Conservation (phyloP, 2,329 filamentous ascomycete species). For the Colletotrichum tanaceti region DNA sequence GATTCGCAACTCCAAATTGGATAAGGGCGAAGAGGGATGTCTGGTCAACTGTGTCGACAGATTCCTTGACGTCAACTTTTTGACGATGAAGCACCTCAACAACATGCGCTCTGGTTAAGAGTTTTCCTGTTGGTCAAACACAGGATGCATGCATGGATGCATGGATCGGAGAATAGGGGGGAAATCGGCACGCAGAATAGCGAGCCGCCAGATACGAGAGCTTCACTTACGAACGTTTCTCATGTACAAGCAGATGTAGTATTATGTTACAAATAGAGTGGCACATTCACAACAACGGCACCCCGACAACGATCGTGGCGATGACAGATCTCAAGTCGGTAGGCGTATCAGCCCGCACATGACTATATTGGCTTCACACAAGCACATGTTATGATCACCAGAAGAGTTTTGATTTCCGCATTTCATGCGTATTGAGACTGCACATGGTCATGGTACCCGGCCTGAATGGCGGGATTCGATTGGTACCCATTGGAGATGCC, state of each 20-base stretch:
- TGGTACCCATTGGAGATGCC: constrained; percentile 31
- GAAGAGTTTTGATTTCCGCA: background rate
- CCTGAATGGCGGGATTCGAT: constrained; percentile 36
- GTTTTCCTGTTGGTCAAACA: too few species aligned
- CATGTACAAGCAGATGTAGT: constrained; percentile 31
- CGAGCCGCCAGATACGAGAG: background rate
- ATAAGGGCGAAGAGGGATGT: constrained; percentile 83
- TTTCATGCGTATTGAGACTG: constrained; percentile 19
- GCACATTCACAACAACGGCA: background rate
- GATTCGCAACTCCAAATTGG: constrained; percentile 78
- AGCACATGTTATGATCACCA: background rate
- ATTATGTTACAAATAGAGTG: constrained; percentile 10
- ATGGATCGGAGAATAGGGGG: background rate
- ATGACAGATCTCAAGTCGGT: too few species aligned
- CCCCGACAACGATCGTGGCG: background rate
- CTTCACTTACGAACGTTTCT: background rate
- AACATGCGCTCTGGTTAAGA: constrained; percentile 55
- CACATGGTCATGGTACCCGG: constrained; percentile 31
- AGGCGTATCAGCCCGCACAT: background rate
- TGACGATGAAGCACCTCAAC: constrained; percentile 88
- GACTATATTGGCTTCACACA: too few species aligned
- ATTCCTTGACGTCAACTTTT: constrained; percentile 88
- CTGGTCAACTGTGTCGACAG: constrained; percentile 93
- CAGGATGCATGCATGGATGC: background rate
- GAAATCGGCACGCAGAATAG: background rate